Evolutionary conservation across 768 basidiomycete genomes (phyloP).

Genomic region (Russula earlei): DNA sequence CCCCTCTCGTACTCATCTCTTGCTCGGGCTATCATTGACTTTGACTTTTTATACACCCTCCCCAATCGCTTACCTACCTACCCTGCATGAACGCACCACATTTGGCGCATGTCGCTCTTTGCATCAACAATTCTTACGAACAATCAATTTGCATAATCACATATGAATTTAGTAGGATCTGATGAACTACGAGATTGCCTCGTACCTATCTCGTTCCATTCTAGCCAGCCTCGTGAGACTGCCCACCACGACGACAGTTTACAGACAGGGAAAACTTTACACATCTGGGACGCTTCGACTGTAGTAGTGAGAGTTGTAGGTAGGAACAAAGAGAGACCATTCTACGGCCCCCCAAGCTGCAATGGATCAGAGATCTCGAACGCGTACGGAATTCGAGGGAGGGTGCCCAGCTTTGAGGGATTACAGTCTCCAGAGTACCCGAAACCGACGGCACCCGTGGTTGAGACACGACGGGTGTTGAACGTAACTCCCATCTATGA

Average conservation of each 20-base stretch:
- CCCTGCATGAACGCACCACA: constrained; percentile 2
- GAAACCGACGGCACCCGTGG: too few species aligned
- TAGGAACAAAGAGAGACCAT: too few species aligned
- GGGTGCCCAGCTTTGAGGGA: too few species aligned
- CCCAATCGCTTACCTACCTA: constrained; percentile 1
- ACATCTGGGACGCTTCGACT: too few species aligned
- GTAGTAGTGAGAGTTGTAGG: too few species aligned
- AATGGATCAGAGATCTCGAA: too few species aligned
- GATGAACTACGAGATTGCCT: not conserved
- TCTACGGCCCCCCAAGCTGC: too few species aligned
- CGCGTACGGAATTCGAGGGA: too few species aligned
- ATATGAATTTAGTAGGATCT: constrained; percentile 9
- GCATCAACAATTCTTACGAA: constrained; percentile 6
- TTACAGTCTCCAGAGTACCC: too few species aligned
- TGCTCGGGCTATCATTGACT: not conserved
- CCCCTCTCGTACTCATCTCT: not conserved
- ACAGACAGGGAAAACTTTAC: too few species aligned
- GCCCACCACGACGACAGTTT: not conserved
- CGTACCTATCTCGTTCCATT: not conserved
- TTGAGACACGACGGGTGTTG: too few species aligned
- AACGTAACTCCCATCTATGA: too few species aligned
- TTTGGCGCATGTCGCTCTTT: constrained; percentile 1
- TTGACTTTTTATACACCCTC: not conserved
- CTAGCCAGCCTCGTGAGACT: not conserved
- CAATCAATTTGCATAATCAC: not conserved